Evolutionary conservation across 352 stramenopile genomes (phyloP).

Genomic region (Phytophthora pinifolia): DNA sequence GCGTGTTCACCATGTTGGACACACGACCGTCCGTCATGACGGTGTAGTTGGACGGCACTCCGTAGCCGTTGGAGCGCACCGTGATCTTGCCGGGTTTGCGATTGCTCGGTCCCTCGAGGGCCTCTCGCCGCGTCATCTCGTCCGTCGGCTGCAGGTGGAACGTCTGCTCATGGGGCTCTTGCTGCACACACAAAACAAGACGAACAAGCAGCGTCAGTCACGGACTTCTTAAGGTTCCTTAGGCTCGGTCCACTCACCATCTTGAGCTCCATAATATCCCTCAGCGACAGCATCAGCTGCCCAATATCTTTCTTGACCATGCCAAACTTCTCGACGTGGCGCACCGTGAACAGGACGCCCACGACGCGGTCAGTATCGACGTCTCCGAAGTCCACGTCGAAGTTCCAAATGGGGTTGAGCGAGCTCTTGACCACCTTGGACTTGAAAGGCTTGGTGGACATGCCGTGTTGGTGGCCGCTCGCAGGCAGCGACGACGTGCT

Average conservation of each 20-base stretch:
- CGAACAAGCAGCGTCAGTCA: constrained; percentile 15
- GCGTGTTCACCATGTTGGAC: constrained; percentile 45
- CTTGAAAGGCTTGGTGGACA: constrained; percentile 50
- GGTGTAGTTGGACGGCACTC: constrained; percentile 57
- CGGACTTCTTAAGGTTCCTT: neutral
- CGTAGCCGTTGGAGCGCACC: constrained; percentile 71
- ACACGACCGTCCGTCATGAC: constrained; percentile 50
- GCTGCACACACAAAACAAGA: constrained; percentile 27
- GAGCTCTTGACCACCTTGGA: constrained; percentile 67
- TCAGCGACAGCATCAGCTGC: constrained; percentile 59
- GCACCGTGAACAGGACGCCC: constrained; percentile 67
- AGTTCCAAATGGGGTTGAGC: constrained; percentile 81
- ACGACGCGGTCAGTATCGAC: constrained; percentile 66
- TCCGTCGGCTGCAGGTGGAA: constrained; percentile 65
- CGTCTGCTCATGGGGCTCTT: constrained; percentile 55
- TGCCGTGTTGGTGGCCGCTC: constrained; percentile 23
- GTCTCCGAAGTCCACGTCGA: constrained; percentile 80
- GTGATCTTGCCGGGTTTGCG: constrained; percentile 70
- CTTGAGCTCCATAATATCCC: constrained; percentile 74
- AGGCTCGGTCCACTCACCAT: constrained; percentile 36
- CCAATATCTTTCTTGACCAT: constrained; percentile 77
- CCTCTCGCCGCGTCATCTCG: constrained; percentile 53
- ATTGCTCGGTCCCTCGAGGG: constrained; percentile 51
- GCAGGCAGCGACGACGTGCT: constrained; percentile 28
- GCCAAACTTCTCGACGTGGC: constrained; percentile 72